Percentiles rank a stretch among this genome's conserved stretches.
Evolutionary conservation across 2,329 filamentous ascomycete species (phyloP).

Genomic region (Pezicula neosporulosa): DNA sequence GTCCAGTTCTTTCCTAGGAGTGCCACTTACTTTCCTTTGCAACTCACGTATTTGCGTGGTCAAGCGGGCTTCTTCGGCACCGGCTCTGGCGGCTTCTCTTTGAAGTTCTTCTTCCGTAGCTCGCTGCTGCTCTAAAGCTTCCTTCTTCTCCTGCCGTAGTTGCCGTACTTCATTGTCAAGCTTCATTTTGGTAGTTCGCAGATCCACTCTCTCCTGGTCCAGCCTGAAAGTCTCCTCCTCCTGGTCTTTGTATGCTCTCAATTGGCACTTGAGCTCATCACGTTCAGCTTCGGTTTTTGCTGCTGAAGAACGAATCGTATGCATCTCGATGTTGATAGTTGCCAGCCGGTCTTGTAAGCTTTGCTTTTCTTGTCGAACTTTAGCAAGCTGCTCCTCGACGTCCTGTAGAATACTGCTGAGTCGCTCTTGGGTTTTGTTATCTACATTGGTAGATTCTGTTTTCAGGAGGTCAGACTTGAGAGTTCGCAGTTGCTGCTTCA

Average conservation of each 20-base stretch:
- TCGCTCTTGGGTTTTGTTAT: constrained; percentile 42
- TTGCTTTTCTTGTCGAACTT: constrained; percentile 57
- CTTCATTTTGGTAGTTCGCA: constrained; percentile 64
- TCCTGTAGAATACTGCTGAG: constrained; percentile 56
- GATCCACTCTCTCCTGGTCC: constrained; percentile 66
- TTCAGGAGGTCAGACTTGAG: constrained; percentile 29
- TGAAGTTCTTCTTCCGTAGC: constrained; percentile 61
- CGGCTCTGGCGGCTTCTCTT: constrained; percentile 62
- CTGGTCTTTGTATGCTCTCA: constrained; percentile 51
- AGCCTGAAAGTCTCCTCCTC: constrained; percentile 57
- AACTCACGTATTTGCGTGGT: constrained; percentile 51
- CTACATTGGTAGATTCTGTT: constrained; percentile 23
- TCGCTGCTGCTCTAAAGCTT: constrained; percentile 52
- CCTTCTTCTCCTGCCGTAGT: constrained; percentile 60
- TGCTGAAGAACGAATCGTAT: constrained; percentile 51
- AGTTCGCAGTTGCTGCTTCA: constrained; percentile 39
- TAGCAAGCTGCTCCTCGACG: constrained; percentile 52
- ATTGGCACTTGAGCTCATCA: constrained; percentile 61
- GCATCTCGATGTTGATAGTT: constrained; percentile 56
- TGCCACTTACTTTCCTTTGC: constrained; percentile 28
- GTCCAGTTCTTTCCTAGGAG: constrained; percentile 17
- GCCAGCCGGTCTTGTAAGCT: constrained; percentile 60
- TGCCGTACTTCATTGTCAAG: constrained; percentile 65
- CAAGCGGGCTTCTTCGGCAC: constrained; percentile 62
- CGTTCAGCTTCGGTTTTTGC: constrained; percentile 61